phyloP scores from a whole-genome alignment of 306 rosid species.

The Heteromeles arbutifolia region DNA sequence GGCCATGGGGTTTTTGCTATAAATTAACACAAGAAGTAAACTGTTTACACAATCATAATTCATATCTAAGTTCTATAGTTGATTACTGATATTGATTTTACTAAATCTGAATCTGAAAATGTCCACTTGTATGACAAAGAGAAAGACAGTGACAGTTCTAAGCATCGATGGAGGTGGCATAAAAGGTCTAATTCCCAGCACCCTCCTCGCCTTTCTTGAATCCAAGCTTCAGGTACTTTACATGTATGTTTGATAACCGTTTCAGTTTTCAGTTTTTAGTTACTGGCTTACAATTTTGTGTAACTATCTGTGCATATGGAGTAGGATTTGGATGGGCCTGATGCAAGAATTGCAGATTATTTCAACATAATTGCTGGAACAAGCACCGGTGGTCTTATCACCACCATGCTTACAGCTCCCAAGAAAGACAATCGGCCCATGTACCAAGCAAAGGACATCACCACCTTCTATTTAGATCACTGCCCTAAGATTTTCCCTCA shows the following conservation, averaged over 20 bases:
- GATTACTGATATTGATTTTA: neutral
- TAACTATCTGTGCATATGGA: too few species aligned
- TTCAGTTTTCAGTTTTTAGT: too few species aligned
- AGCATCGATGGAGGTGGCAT: slow-evolving; percentile 50
- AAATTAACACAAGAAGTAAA: too few species aligned
- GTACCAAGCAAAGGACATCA: slow-evolving; percentile 32
- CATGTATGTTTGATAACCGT: neutral
- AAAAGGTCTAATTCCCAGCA: slow-evolving; percentile 28
- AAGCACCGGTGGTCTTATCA: slow-evolving; percentile 40
- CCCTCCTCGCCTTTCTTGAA: slow-evolving; percentile 27
- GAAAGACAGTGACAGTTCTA: slow-evolving; percentile 29
- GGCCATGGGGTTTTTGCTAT: too few species aligned
- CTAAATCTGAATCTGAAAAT: neutral
- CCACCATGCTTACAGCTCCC: slow-evolving; percentile 45
- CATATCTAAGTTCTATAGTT: too few species aligned
- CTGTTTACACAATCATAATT: too few species aligned
- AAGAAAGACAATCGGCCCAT: slow-evolving; percentile 29
- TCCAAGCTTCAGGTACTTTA: slow-evolving; percentile 30
- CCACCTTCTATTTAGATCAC: slow-evolving; percentile 29
- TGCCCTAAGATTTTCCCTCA: slow-evolving; percentile 32
- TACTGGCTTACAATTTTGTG: too few species aligned
- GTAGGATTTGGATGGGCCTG: slow-evolving; percentile 30
- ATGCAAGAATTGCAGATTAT: slow-evolving; percentile 34
- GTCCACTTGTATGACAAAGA: slow-evolving; percentile 7
- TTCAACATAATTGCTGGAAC: slow-evolving; percentile 38